These are phyloP conservation scores for Pythium aquatile DNA, from an alignment of 352 stramenopile species.

Conservation along the genomic window DNA sequence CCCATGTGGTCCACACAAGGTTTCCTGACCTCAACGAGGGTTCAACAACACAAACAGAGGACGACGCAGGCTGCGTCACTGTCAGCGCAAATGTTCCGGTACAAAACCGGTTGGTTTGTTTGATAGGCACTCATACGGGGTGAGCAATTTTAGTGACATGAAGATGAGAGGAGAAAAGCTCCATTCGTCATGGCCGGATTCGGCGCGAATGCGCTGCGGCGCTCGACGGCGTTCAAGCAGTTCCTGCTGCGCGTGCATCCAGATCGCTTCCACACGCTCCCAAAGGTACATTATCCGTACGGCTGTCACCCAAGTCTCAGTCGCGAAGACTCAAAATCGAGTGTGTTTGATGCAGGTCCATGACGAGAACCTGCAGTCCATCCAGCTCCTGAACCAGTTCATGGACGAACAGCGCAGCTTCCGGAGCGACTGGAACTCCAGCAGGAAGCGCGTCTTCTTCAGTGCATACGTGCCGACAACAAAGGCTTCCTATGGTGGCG, in stretches of 20 bases:
- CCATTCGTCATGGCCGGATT: constrained; percentile 2
- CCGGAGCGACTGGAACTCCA: not conserved
- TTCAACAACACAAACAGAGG: constrained; percentile 11
- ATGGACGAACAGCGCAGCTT: constrained; percentile 47
- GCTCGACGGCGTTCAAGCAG: constrained; percentile 60
- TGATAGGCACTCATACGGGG: not conserved
- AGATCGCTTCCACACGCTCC: constrained; percentile 60
- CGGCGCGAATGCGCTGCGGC: constrained; percentile 6
- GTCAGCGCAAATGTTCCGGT: not conserved
- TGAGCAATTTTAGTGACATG: not conserved
- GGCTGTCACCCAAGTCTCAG: not conserved
- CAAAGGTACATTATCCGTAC: constrained; percentile 24
- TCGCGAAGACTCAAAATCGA: not conserved
- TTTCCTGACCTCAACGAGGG: not conserved
- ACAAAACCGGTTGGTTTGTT: not conserved
- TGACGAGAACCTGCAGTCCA: constrained; percentile 66
- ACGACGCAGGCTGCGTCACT: constrained; percentile 1
- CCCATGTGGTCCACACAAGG: constrained; percentile 20
- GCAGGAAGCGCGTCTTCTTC: constrained; percentile 25
- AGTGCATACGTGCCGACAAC: constrained; percentile 15
- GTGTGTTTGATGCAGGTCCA: constrained; percentile 35
- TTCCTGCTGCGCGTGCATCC: constrained; percentile 72
- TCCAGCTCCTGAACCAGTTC: constrained; percentile 72
- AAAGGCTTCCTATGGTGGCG: not conserved
- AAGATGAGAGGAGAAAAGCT: not conserved